These are phyloP conservation scores for Neoscytalidium dimidiatum DNA, from an alignment of 2,329 filamentous ascomycete genomes.

Conservation along the genomic window DNA sequence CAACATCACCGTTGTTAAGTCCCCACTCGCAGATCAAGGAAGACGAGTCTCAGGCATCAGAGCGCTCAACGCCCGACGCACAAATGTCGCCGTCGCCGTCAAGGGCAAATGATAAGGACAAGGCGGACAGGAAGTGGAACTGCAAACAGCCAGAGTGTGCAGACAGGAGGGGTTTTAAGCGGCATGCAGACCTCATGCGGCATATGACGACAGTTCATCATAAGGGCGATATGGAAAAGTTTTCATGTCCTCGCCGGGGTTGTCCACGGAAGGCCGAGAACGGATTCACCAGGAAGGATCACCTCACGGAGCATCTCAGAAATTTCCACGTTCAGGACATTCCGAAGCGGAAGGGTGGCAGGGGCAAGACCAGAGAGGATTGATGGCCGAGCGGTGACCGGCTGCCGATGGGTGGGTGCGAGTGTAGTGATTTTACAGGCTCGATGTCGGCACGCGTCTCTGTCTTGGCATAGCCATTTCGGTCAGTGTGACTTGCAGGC, in stretches of 20 bases:
- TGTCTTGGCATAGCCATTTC: background rate
- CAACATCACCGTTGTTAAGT: background rate
- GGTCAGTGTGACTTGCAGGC: background rate
- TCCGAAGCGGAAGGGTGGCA: slow-evolving; percentile 33
- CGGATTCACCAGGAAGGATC: slow-evolving; percentile 60
- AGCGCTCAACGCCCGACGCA: background rate
- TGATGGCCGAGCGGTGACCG: background rate
- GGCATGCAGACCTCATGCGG: slow-evolving; percentile 4
- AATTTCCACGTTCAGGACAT: slow-evolving; percentile 56
- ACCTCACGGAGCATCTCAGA: slow-evolving; percentile 59
- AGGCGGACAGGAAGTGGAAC: background rate
- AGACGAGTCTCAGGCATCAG: background rate
- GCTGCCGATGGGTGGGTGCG: background rate
- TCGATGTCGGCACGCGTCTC: background rate
- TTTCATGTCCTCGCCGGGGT: background rate
- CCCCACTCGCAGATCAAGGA: background rate
- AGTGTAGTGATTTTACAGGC: background rate
- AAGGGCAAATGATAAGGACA: background rate
- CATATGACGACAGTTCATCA: slow-evolving; percentile 14
- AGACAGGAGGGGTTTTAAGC: background rate
- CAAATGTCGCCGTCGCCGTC: background rate
- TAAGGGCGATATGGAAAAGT: background rate
- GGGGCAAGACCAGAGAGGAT: background rate
- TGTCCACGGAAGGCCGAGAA: slow-evolving; percentile 1
- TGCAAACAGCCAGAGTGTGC: background rate